Conservation (phyloP, 164 flowering plant genomes). For the Annona cherimola region DNA sequence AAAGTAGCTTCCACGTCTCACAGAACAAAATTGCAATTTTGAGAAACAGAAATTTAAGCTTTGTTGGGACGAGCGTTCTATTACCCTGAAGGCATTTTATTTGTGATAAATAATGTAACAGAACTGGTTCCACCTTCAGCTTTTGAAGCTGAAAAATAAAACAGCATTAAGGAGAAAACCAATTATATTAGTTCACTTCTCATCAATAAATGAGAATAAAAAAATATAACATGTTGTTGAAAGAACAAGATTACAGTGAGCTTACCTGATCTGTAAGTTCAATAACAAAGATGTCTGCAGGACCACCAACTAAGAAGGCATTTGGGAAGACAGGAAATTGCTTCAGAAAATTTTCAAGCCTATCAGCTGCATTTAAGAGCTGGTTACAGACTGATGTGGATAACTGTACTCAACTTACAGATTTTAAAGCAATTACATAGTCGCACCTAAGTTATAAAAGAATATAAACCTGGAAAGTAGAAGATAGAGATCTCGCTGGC, state of each 20-base stretch:
- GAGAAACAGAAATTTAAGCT: not conserved
- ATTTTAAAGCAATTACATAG: constrained; percentile 7
- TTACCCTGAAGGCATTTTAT: constrained; percentile 77
- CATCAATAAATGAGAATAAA: not conserved
- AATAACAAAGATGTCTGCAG: constrained; percentile 78
- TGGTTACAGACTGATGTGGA: not conserved
- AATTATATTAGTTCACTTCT: not conserved
- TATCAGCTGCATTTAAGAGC: constrained; percentile 55
- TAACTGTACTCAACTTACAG: not conserved
- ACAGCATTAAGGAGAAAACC: not conserved
- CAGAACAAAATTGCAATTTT: not conserved
- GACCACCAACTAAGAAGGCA: constrained; percentile 82
- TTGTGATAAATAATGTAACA: constrained; percentile 77
- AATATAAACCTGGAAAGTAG: constrained; percentile 83
- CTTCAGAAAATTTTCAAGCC: constrained; percentile 64
- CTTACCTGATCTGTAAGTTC: constrained; percentile 88
- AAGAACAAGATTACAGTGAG: not conserved
- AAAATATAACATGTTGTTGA: not conserved
- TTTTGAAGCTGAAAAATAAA: constrained; percentile 67
- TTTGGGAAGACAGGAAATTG: constrained; percentile 78
- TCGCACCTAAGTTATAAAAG: constrained; percentile 74
- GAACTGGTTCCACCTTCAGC: constrained; percentile 94
- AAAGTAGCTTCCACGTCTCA: not conserved
- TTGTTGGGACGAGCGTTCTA: not conserved
- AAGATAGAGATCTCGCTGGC: constrained; percentile 77